Evolutionary conservation across 768 basidiomycete species (phyloP), one percentile per base, ranked within the genome.

Genomic region (Leccinum disarticulatum): DNA sequence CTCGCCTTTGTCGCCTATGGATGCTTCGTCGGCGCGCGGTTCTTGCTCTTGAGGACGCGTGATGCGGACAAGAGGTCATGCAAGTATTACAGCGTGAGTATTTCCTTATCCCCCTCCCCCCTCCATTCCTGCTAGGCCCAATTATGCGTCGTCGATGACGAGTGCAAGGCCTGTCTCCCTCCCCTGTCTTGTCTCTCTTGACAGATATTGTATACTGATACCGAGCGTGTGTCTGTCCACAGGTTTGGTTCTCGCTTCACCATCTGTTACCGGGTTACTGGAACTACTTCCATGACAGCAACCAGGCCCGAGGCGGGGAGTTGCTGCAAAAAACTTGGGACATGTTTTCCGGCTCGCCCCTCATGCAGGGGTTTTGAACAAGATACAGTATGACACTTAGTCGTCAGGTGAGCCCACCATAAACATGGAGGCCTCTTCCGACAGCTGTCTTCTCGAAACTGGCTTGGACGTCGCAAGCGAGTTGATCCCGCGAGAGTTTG

Each of bases 31-130:
- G 80, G 76, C 3, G 61, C 58, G 1, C 66, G 76, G 6, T 77
- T 77, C 58, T 46, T 77, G 57, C 57, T 55, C 36, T 53, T 72
- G 56, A 68, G 63, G 5, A 71, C 72, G 1, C 61, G 72, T 4
- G 61, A 62, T 7, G 73, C 63, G 1, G 76, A 77, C 14, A 73
- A 71, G 27, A 63, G 61, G n/a, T 77, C 76, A 10, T 77, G 75
- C 63, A 77, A 73, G 30, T 69, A 66, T 54, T 77, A 77, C 30
- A 77, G 77, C 35, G 76, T 77, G 9, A 59, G 76, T 70, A 11
- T 1, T 33, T 15, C 9, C 17, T 19, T 46, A 2, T 19, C 43
- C n/a, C 41, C 11, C 10, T 19, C 41, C 11, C 5, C 5, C 43
- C 43, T 46, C 2, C 43, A 19, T 6, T 46, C 43, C 19, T 43